These are phyloP conservation scores for Podila clonocystis DNA, from an alignment of 192 early-diverging fungal genomes.

Conservation along the genomic window DNA sequence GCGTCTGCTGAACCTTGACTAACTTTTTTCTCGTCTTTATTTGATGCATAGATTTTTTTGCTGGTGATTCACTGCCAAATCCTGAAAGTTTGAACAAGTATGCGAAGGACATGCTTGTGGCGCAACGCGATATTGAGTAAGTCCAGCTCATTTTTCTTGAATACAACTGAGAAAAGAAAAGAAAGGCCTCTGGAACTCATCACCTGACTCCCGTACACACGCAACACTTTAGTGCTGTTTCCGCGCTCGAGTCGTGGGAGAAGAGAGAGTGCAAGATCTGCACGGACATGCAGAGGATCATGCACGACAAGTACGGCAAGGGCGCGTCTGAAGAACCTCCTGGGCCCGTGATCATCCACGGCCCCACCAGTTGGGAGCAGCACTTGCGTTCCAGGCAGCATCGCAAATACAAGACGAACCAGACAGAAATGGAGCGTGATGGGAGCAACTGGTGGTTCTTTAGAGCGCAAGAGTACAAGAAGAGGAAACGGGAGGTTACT, in stretches of 20 bases:
- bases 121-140: constrained; percentile 52
- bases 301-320: constrained; percentile 22
- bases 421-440: constrained; percentile 52
- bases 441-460: constrained; percentile 49
- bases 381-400: constrained; percentile 78
- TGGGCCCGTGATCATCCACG: constrained; percentile 68
- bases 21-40: not conserved
- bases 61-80: constrained; percentile 38
- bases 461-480: constrained; percentile 48
- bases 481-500: constrained; percentile 37
- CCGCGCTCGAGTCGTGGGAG: constrained; percentile 65
- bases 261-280: constrained; percentile 79
- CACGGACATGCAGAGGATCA: constrained; percentile 52
- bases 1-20: constrained; percentile 15
- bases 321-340: constrained; percentile 12
- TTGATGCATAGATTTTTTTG: constrained; percentile 50
- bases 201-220: no score
- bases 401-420: constrained; percentile 47
- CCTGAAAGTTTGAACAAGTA: constrained; percentile 38
- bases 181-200: no score
- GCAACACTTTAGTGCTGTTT: constrained; percentile 14
- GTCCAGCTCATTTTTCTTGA: not conserved
- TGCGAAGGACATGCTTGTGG: constrained; percentile 52
- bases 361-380: constrained; percentile 78
- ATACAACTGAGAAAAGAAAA: not conserved